Evolutionary conservation across 108 stramenopile species (phyloP), one percentile per base, ranked within the genome.

Genomic region (Cyclotella atomus): DNA sequence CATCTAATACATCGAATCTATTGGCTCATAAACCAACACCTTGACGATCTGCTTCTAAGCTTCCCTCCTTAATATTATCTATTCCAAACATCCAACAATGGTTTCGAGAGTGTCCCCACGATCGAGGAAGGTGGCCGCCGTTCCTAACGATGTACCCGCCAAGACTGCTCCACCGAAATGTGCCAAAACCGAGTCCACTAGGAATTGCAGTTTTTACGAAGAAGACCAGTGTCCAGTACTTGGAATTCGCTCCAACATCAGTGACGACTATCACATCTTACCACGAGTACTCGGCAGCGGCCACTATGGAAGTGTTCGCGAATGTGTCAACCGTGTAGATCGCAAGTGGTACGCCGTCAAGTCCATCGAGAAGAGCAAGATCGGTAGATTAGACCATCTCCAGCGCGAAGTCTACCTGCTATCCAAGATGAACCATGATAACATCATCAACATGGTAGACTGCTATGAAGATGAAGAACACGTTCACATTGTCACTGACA

Each of bases 311-410:
- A 41, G 15, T 29, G 71, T 73, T 41, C 62, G 53, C 24, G 62
- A 73, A 33, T 73, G 71, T 49, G 34, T 44, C 16, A 76, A 83
- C 29, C 84, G 76, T 14, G 29, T 27, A 7, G 82, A 77, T 21
- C n/a, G 79, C 15, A 35, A 64, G 16, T 38, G 36, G 0, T 83
- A 82, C 41, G 87, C 85, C 12, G 84, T 88, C 59, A 92, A 92
- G 59, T 83, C 86, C 23, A 70, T 92, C 1, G 54, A 88, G 41
- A 63, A 83, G 32, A 49, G 41, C 29, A 67, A 75, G 3, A 41
- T 92, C 4, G 24, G 62, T 2, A 53, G 71, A 30, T 50, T 73
- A 16, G 71, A 73, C 35, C 71, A 73, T 29, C 25, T 73, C 23
- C 50, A 56, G 10, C 71, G 71, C 29, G 71, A 73, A 41, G 28